A percentile compares a stretch with the other conserved stretches of the same genome.
Evolutionary conservation across 225 moss, liverwort and hornwort species (phyloP).

Genomic region (Takakia lepidozioides): DNA sequence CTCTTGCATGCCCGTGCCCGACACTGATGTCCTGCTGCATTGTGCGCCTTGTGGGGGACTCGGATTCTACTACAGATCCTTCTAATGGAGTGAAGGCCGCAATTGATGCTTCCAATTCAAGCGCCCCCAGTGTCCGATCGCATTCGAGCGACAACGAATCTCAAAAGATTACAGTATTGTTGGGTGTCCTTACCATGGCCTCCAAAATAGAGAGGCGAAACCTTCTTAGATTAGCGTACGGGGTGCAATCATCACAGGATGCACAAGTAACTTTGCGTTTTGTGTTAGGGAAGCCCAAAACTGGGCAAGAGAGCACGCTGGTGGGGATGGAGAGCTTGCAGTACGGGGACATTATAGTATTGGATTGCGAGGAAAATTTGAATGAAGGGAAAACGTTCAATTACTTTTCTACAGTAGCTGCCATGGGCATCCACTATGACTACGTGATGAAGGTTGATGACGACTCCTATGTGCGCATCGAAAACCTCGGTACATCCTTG

Average conservation of each 20-base stretch:
- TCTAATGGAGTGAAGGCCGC: no score
- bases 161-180: slow-evolving; percentile 31
- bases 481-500: slow-evolving; percentile 48
- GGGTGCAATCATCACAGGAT: slow-evolving; percentile 28
- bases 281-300: slow-evolving; percentile 33
- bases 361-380: slow-evolving; percentile 62
- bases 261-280: slow-evolving; percentile 44
- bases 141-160: not conserved
- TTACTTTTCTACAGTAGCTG: slow-evolving; percentile 48
- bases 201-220: slow-evolving; percentile 50
- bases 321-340: slow-evolving; percentile 48
- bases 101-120: no score
- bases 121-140: no score
- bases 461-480: slow-evolving; percentile 61
- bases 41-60: no score
- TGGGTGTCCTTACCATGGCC: slow-evolving; percentile 59
- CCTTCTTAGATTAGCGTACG: slow-evolving; percentile 59
- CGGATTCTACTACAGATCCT: no score
- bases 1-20: no score
- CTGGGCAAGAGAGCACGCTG: slow-evolving; percentile 17
- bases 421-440: slow-evolving; percentile 34
- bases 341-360: slow-evolving; percentile 44
- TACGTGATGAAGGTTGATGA: slow-evolving; percentile 91
- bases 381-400: slow-evolving; percentile 68
- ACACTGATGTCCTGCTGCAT: no score